Evolutionary conservation across 2,329 filamentous ascomycete species (phyloP).

Genomic region (Ceratocystis colombiana): DNA sequence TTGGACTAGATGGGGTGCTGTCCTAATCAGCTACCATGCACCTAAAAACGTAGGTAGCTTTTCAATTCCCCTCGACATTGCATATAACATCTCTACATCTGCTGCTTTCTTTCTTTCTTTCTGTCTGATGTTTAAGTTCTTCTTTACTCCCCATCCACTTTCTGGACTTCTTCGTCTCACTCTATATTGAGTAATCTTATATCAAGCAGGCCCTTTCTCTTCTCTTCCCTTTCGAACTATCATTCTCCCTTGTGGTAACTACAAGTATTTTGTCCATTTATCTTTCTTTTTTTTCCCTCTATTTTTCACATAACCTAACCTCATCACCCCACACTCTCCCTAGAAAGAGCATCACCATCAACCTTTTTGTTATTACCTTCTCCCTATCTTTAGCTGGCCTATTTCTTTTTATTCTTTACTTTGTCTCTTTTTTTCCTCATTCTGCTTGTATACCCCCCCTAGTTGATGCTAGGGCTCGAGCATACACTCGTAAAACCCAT

Average conservation of each 20-base stretch:
- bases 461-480: too few species aligned
- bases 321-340: constrained; percentile 1
- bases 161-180: neutral
- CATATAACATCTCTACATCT: constrained; percentile 4
- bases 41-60: neutral
- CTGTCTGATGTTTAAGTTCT: neutral
- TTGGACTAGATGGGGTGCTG: neutral
- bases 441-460: too few species aligned
- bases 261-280: neutral
- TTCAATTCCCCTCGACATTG: neutral
- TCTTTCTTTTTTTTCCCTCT: neutral
- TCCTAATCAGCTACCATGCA: neutral
- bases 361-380: neutral
- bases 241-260: neutral
- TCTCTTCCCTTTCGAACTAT: constrained; percentile 5
- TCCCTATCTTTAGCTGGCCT: constrained; percentile 11
- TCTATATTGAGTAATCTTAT: constrained; percentile 6
- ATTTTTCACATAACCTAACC: neutral
- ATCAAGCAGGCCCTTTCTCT: constrained; percentile 3
- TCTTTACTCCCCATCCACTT: neutral
- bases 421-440: neutral
- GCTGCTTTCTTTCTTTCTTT: neutral
- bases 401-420: neutral
- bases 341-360: constrained; percentile 1
- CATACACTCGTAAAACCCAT: too few species aligned